Evolutionary conservation across 345 rosid genomes (phyloP).

Genomic region (Capsella bursapastoris): DNA sequence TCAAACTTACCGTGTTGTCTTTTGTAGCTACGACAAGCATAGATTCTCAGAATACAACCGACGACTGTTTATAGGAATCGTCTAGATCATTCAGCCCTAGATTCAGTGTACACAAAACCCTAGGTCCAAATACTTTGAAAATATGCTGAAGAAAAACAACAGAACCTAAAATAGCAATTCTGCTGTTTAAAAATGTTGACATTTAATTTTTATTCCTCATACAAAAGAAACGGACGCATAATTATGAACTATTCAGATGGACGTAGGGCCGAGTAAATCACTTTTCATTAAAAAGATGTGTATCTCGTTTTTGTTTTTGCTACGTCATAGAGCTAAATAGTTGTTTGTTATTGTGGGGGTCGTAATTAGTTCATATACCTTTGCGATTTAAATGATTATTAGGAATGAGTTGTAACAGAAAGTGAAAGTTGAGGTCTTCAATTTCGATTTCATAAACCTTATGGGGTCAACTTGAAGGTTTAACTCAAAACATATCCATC

Average conservation of each 20-base stretch:
- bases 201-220: neutral
- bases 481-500: slow-evolving; percentile 13
- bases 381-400: slow-evolving; percentile 26
- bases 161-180: neutral
- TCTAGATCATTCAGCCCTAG: neutral
- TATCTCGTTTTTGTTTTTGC: slow-evolving; percentile 1
- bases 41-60: too few species aligned
- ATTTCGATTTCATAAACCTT: slow-evolving; percentile 20
- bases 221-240: slow-evolving; percentile 12
- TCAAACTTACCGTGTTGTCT: too few species aligned
- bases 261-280: slow-evolving; percentile 24
- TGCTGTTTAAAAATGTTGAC: neutral
- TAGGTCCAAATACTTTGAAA: neutral
- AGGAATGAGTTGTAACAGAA: slow-evolving; percentile 24
- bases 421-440: slow-evolving; percentile 26
- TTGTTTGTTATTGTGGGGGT: slow-evolving; percentile 17
- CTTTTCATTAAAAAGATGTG: neutral
- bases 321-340: slow-evolving; percentile 9
- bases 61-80: too few species aligned
- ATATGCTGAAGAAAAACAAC: neutral
- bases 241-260: slow-evolving; percentile 14
- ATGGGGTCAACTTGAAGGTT: slow-evolving; percentile 32
- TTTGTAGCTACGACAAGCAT: too few species aligned
- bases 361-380: slow-evolving; percentile 7
- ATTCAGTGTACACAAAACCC: neutral